Percentiles rank a stretch among this genome's conserved stretches.
These are phyloP conservation scores for Draba incana DNA, from an alignment of 345 rosid species.

Conservation along the genomic window DNA sequence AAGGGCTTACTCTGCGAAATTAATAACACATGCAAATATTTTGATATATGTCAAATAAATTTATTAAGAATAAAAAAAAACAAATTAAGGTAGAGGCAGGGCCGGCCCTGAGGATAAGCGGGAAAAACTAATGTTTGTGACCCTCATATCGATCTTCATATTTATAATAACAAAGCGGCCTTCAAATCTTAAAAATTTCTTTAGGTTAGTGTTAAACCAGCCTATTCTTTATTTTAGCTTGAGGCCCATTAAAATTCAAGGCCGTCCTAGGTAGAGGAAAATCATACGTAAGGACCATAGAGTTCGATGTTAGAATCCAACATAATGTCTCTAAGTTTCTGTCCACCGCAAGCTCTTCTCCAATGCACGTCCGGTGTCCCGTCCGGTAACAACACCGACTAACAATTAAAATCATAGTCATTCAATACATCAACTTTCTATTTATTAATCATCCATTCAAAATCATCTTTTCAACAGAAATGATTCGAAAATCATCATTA, in stretches of 20 bases:
- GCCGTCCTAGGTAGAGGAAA: not conserved
- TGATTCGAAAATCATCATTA: not conserved
- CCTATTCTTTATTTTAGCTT: too few species aligned
- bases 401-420: conserved; percentile 6
- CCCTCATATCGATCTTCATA: too few species aligned
- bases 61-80: not conserved
- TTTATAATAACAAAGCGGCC: too few species aligned
- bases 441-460: not conserved
- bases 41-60: not conserved
- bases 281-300: conserved; percentile 89
- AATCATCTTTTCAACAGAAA: not conserved
- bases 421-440: not conserved
- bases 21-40: not conserved
- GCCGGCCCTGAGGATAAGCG: too few species aligned
- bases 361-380: conserved; percentile 88
- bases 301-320: conserved; percentile 75
- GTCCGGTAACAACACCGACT: conserved; percentile 92
- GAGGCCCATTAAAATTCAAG: too few species aligned
- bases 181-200: too few species aligned
- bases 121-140: too few species aligned
- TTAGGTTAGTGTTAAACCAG: too few species aligned
- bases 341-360: conserved; percentile 72
- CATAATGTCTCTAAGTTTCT: conserved; percentile 93
- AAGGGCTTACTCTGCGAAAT: conserved; percentile 61
- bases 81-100: not conserved